Evolutionary conservation across 345 rosid species (phyloP).

Genomic region (Nasturtium officinale): DNA sequence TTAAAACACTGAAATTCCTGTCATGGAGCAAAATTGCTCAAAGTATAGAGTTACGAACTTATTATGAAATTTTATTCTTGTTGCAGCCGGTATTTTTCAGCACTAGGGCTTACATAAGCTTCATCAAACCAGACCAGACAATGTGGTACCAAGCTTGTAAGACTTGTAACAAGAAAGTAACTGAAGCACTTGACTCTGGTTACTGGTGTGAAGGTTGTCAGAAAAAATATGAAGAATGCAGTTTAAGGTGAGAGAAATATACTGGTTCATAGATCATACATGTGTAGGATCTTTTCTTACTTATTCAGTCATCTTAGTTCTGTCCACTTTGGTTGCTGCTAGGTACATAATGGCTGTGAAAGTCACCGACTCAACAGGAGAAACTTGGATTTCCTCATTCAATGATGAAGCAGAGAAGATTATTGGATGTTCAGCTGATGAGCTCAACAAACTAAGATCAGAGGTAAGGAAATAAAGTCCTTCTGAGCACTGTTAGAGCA

Average conservation of each 20-base stretch:
- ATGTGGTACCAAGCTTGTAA: constrained; percentile 99
- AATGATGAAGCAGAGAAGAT: constrained; percentile 79
- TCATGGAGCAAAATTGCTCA: not conserved
- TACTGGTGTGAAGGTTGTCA: constrained; percentile 99
- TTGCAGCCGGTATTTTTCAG: constrained; percentile 78
- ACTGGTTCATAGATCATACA: not conserved
- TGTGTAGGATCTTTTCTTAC: not conserved
- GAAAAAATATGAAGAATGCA: constrained; percentile 77
- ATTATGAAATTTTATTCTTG: constrained; percentile 13
- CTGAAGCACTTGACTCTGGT: constrained; percentile 81
- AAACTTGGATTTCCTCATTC: constrained; percentile 77
- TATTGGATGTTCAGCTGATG: constrained; percentile 82
- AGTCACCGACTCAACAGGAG: constrained; percentile 77
- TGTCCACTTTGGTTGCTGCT: constrained; percentile 14
- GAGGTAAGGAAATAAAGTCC: constrained; percentile 47
- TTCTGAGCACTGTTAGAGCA: too few species aligned
- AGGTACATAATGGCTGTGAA: constrained; percentile 80
- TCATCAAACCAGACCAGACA: constrained; percentile 82
- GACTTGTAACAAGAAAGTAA: constrained; percentile 92
- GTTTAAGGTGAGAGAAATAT: constrained; percentile 56
- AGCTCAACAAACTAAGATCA: constrained; percentile 68
- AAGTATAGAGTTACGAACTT: not conserved
- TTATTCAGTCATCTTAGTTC: not conserved
- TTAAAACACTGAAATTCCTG: not conserved
- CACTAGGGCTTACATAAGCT: constrained; percentile 66